Evolutionary conservation across 1,284 basidiomycete species (phyloP), one percentile per base, ranked within the genome.

Genomic region (Trametes versicolor): DNA sequence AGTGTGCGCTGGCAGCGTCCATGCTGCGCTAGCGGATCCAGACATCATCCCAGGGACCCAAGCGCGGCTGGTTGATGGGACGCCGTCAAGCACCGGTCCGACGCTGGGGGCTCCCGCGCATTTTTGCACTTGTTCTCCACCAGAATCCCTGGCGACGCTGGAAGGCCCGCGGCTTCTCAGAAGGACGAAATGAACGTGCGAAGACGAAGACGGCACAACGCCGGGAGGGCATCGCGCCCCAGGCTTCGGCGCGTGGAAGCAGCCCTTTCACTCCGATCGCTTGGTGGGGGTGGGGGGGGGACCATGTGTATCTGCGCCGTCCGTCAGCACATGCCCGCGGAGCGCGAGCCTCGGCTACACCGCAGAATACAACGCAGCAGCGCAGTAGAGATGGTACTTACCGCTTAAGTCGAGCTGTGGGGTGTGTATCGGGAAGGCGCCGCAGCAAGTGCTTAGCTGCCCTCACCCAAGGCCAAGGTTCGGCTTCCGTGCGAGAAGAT

Each of bases 141-240:
- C 29, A 32, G 29, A 32, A 32, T 32, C 29, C 29, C 29, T 19
- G 25, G 12, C 21, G 45, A 27, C 45, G 45, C 10, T 49, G 48
- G 12, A n/a, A n/a, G 15, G 19, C 19, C 25, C n/a, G 21, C 9
- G 51, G 50, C 50, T 51, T 45, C 47, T 37, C n/a, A 37, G 27
- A 41, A 21, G 15, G 21, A 36, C 54, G 64, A 68, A 45, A 68
- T 68, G 64, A 64, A 60, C 62, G 67, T 69, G 64, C 45, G 67
- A 64, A 66, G 58, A 43, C 41, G 41, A 59, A 50, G 32, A 17
- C 39, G 37, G 60, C 32, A 65, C 58, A 55, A 60, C 53, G 37
- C 56, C 37, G 32, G 50, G 8, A n/a, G 47, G 6, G 29, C 50
- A 32, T 12, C 48, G 25, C 48, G 12, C 48, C 15, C 25, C 25